Conservation (phyloP, 768 basidiomycete genomes). For the Sporobolomyces roseus region DNA sequence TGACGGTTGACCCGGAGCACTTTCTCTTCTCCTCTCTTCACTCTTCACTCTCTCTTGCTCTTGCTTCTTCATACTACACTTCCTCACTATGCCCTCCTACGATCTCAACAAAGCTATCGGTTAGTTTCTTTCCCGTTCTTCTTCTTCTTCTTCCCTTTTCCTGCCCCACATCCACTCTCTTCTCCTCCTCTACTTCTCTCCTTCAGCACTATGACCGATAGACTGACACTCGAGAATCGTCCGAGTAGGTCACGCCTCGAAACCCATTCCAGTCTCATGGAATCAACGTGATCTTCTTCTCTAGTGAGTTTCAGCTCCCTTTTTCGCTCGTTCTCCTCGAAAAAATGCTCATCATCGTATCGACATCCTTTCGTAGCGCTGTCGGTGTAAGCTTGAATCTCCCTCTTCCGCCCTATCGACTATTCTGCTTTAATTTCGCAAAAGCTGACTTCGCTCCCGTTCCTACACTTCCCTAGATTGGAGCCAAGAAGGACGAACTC, state of each 20-base stretch:
- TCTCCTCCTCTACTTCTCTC: no score
- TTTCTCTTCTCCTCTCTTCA: background rate
- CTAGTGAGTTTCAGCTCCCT: slow-evolving; percentile 48
- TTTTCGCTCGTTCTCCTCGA: background rate
- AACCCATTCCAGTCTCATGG: slow-evolving; percentile 65
- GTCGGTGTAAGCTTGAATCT: slow-evolving; percentile 55
- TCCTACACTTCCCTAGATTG: slow-evolving; percentile 52
- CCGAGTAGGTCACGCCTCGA: slow-evolving; percentile 27
- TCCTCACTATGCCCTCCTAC: background rate
- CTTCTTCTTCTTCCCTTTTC: background rate
- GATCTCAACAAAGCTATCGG: slow-evolving; percentile 28
- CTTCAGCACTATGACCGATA: background rate
- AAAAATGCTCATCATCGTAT: background rate
- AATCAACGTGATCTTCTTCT: slow-evolving; percentile 75
- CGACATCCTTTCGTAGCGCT: background rate
- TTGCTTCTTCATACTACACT: background rate
- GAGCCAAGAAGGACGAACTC: slow-evolving; percentile 70
- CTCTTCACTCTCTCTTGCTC: background rate
- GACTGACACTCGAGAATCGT: background rate
- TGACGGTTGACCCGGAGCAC: no score
- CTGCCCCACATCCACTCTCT: background rate
- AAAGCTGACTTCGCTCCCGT: background rate
- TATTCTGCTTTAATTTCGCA: no score
- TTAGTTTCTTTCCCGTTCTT: slow-evolving; percentile 10
- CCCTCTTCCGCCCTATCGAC: background rate